These are phyloP conservation scores for Carex parvula DNA, from an alignment of 176 grass and related monocot species.

Conservation along the genomic window DNA sequence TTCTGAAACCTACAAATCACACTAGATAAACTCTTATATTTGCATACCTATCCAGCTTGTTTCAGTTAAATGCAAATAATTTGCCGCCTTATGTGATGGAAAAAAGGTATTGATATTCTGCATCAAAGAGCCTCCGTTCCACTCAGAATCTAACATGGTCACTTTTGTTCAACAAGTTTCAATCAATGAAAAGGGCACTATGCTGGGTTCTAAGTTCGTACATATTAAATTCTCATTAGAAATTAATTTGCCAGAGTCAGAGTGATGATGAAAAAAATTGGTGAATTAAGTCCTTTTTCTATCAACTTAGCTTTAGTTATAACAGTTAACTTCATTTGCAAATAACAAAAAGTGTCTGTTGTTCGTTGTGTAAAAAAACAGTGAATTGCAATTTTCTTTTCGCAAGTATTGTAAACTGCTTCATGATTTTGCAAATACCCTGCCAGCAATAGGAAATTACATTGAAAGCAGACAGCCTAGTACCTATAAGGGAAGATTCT, in stretches of 20 bases:
- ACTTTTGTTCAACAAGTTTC: neutral
- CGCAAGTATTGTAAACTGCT: neutral
- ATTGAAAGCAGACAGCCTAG: neutral
- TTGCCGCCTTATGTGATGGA: neutral
- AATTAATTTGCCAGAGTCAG: neutral
- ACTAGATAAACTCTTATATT: neutral
- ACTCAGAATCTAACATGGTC: neutral
- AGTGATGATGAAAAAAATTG: neutral
- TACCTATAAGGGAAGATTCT: conserved; percentile 93
- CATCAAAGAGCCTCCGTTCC: neutral
- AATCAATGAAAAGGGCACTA: neutral
- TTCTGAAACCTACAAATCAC: neutral
- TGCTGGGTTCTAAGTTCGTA: neutral
- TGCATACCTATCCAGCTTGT: neutral
- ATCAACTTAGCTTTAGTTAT: neutral
- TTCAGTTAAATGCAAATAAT: neutral
- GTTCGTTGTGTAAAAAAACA: neutral
- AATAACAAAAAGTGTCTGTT: neutral
- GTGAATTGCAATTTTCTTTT: neutral
- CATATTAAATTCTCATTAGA: neutral
- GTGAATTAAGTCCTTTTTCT: neutral
- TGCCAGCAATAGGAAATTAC: neutral
- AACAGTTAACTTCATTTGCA: neutral
- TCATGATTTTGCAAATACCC: neutral
- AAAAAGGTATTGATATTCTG: neutral